Evolutionary conservation across 164 flowering plant species (phyloP), one percentile per base, ranked within the genome.

Genomic region (Vitis riparia): DNA sequence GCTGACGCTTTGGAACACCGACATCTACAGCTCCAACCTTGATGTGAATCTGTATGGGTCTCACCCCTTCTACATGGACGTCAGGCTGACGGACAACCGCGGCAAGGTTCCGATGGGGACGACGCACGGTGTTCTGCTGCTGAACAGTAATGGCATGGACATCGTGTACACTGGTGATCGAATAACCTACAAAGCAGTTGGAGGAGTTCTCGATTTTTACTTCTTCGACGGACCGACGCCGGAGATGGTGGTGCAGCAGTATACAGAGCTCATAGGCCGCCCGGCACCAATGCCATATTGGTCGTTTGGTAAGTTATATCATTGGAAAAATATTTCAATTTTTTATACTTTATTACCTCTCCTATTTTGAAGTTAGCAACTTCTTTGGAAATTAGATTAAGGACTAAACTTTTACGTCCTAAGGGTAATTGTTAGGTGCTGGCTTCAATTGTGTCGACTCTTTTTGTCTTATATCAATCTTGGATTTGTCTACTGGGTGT

Each of bases 31-130:
- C 63, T 68, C 59, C 0, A 79, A 67, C 62, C 27, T 47, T 3
- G 87, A 91, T 69, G 32, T 89, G 13, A 92, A 89, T 59, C 79
- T 92, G 14, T 92, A 92, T 48, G 98, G 98, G 1, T 88, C 91
- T 14, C 97, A 92, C 72, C 96, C 97, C 3, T 92, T 92, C 53
- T 92, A 93, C 70, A 67, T 93, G 63, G 98, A 93, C 47, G 78
- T 91, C 47, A 51, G 98, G 32, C 79, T 88, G 14, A 73, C 84
- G 1, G 59, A 75, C 1, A 1, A 8, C 2, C 69, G 66, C 12
- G 78, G 68, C 0, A 73, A 55, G 11, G 72, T 57, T 1, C 14
- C 59, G 0, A 77, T 76, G 0, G 87, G 92, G 9, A 72, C 64
- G 0, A 73, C 82, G 30, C 96, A 91, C 64, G 90, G 92, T 12